Conservation (phyloP, 75 land plant genomes). For the Selaginella tamariscina region DNA sequence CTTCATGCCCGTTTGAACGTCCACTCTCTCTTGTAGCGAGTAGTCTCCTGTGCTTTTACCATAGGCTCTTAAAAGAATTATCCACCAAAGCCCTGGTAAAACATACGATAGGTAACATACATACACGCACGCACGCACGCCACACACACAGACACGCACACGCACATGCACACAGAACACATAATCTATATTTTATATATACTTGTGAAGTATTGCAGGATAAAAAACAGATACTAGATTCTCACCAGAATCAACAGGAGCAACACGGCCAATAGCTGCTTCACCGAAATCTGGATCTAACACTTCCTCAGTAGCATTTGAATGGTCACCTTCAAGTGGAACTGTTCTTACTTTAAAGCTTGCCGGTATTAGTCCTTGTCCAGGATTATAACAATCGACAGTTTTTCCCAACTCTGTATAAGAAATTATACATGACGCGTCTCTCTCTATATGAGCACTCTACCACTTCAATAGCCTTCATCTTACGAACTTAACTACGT, state of each 20-base stretch:
- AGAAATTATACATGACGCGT: neutral
- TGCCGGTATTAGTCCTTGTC: slow-evolving; percentile 95
- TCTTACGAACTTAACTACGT: too few species aligned
- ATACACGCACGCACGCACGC: neutral
- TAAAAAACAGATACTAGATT: neutral
- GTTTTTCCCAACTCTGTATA: slow-evolving; percentile 92
- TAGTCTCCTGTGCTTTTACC: slow-evolving; percentile 82
- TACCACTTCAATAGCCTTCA: too few species aligned
- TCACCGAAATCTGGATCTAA: slow-evolving; percentile 97
- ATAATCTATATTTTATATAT: neutral
- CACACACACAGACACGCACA: too few species aligned
- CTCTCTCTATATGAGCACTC: too few species aligned
- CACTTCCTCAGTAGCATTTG: slow-evolving; percentile 63
- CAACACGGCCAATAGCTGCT: slow-evolving; percentile 97
- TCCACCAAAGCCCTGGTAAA: slow-evolving; percentile 91
- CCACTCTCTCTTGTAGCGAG: slow-evolving; percentile 76
- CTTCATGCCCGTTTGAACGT: slow-evolving; percentile 94
- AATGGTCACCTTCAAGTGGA: slow-evolving; percentile 66
- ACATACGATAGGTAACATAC: neutral
- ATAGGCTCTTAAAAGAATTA: slow-evolving; percentile 84
- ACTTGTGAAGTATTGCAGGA: neutral
- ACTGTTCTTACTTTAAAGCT: slow-evolving; percentile 85
- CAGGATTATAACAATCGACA: slow-evolving; percentile 92
- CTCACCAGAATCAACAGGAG: slow-evolving; percentile 92
- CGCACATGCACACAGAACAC: too few species aligned